Evolutionary conservation across 2,329 filamentous ascomycete species (phyloP), one percentile per base, ranked within the genome.

Genomic region (Colletotrichum scovillei): DNA sequence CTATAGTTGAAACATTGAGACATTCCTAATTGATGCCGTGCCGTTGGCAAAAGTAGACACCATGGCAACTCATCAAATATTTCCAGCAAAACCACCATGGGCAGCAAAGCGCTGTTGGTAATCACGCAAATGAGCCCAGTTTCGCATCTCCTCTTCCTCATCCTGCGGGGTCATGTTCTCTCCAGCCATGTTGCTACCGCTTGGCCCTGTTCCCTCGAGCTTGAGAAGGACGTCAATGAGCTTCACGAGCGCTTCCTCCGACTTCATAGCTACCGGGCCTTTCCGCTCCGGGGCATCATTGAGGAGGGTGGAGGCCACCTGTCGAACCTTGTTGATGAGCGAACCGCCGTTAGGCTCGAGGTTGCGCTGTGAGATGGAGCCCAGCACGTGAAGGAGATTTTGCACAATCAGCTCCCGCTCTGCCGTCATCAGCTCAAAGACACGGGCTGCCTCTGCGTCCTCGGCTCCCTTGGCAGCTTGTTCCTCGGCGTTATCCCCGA

Each of bases 381-480:
- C 89, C 5, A 97, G 85, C 3, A 97, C 92, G 3, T 90, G 87
- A 1, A 97, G 88, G 2, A 97, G 87, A 80, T 95, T 92, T 76
- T 94, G 92, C 12, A 97, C 91, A 38, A 97, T 95, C n/a, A 91
- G 87, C 77, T 95, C 94, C 4, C 94, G 90, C 84, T 97, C 95
- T 26, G 90, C 86, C 1, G 88, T 87, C 90, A 97, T 95, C 79
- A 90, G 87, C 4, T 88, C 86, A 67, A 92, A 88, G 26, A 92
- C 89, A 7, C 83, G 81, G 16, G 84, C 84, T 62, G 87, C 79
- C 57, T 86, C 82, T 67, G 84, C 84, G 49, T 85, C 83, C 30
- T 85, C 84, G 0, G 81, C 81, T 72, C 85, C 79, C 66, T 84
- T 78, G 4, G 81, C 79, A 0, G 80, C 81, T 67, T 83, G 81